Base-by-base conservation (phyloP, 2,329 filamentous ascomycete genomes). In the Colletotrichum sp. region DNA sequence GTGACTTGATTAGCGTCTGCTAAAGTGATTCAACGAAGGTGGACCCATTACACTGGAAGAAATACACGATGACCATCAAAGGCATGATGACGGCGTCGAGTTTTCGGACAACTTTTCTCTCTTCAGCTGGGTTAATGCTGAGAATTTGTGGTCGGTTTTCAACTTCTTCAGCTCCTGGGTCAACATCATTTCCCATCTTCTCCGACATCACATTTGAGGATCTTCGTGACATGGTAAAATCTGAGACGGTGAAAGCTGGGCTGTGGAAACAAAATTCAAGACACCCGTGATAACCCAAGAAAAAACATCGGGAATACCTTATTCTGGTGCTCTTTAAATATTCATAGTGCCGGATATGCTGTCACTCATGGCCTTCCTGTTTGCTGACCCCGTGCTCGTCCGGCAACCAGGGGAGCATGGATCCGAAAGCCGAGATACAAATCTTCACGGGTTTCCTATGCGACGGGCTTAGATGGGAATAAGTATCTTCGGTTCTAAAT, bases 41-140 rank as follows among this genome's bases (percentile, higher is more conserved):
- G 21, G 5, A n/a, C 1, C 7, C n/a, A 58, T 68, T 27, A 74
- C 76, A 77, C 58, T 77, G 72, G 47, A 76, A 77, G 58, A 77
- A 75, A 51, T 75, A 76, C n/a, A 77, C 75, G 24, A 75, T 11
- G 2, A 70, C 70, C 76, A 77, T 77, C 5, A 76, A 24, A 5
- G 75, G 74, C 64, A 77, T 71, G 51, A 77, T 62, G 18, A 76
- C 72, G 12, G 74, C 18, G 55, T 76, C 75, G 3, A 77, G 58
- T 58, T 76, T 76, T n/a, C 70, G 38, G 12, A 76, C 65, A 7
- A 75, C 34, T 4, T 38, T 47, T 12, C 34, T 64, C 31, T 75
- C 73, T 11, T 75, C 73, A 8, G 62, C 70, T 5, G 70, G 66
- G 12, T 27, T n/a, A 4, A 71, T 71, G 38, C 9, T 47, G 5